Conservation (phyloP, 768 basidiomycete species). For the Clitopilus hobsonii region DNA sequence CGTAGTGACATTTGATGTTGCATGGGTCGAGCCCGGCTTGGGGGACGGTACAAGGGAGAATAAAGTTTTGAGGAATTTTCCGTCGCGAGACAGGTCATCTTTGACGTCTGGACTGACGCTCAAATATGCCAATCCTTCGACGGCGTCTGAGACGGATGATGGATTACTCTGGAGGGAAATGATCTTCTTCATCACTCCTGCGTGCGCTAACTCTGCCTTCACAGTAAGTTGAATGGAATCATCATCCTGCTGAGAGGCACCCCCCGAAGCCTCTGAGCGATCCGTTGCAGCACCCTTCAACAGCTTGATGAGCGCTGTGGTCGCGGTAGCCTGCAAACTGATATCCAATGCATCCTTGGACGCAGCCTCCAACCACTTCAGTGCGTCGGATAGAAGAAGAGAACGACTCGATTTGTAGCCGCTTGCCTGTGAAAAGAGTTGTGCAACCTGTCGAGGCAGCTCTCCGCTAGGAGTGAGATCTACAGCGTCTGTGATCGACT, state of each 20-base stretch:
- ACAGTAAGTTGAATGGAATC: slow-evolving; percentile 14
- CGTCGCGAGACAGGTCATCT: slow-evolving; percentile 51
- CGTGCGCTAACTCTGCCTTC: slow-evolving; percentile 37
- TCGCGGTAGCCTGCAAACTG: slow-evolving; percentile 54
- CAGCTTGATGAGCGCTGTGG: slow-evolving; percentile 77
- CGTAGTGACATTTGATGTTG: slow-evolving; percentile 23
- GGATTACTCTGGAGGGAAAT: slow-evolving; percentile 35
- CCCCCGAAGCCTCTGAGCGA: slow-evolving; percentile 24
- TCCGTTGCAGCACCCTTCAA: slow-evolving; percentile 52
- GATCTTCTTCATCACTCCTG: slow-evolving; percentile 52
- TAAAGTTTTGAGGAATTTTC: slow-evolving; percentile 49
- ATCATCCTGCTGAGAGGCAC: slow-evolving; percentile 8
- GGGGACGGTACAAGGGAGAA: slow-evolving; percentile 53
- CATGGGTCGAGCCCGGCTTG: slow-evolving; percentile 23
- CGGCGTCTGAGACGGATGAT: slow-evolving; percentile 51
- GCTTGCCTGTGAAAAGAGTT: slow-evolving; percentile 70
- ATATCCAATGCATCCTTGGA: slow-evolving; percentile 42
- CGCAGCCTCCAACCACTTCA: slow-evolving; percentile 64
- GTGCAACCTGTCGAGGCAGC: slow-evolving; percentile 60
- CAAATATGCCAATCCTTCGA: slow-evolving; percentile 87
- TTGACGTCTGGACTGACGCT: slow-evolving; percentile 61
- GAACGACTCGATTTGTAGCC: slow-evolving; percentile 71
- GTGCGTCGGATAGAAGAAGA: slow-evolving; percentile 49
- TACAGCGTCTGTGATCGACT: slow-evolving; percentile 62
- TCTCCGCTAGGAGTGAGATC: slow-evolving; percentile 53